These are phyloP conservation scores for Schwanniomyces occidentalis DNA, from an alignment of 805 yeast species.

Conservation along the genomic window DNA sequence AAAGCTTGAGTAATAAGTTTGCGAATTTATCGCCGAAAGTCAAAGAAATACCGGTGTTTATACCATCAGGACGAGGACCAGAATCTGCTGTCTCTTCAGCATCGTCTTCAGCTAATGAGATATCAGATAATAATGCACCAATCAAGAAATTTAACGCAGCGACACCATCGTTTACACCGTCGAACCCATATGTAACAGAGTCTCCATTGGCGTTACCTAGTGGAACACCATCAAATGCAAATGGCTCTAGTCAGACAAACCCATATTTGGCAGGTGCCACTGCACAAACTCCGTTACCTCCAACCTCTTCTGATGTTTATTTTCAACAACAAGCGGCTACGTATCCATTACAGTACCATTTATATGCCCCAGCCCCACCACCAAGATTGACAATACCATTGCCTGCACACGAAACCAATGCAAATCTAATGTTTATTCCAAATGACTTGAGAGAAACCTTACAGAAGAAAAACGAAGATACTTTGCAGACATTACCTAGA, in stretches of 20 bases:
- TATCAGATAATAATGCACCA: constrained; percentile 4
- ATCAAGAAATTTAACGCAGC: constrained; percentile 34
- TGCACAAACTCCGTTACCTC: constrained; percentile 8
- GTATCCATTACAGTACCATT: constrained; percentile 73
- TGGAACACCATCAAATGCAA: constrained; percentile 5
- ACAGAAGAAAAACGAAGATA: constrained; percentile 75
- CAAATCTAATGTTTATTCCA: constrained; percentile 70
- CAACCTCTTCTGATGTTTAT: constrained; percentile 20
- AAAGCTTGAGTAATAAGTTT: constrained; percentile 32
- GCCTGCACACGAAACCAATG: constrained; percentile 69
- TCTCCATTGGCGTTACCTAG: constrained; percentile 17
- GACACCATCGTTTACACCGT: constrained; percentile 42
- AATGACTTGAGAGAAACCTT: constrained; percentile 69
- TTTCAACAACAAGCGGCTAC: constrained; percentile 17
- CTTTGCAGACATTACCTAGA: constrained; percentile 61
- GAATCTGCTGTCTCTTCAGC: neutral
- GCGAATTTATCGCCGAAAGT: constrained; percentile 50
- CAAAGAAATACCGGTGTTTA: constrained; percentile 48
- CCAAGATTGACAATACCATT: constrained; percentile 63
- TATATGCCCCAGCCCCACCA: constrained; percentile 88
- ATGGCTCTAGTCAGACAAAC: constrained; percentile 11
- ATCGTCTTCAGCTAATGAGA: constrained; percentile 3
- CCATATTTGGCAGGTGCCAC: constrained; percentile 22
- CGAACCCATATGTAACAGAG: constrained; percentile 16
- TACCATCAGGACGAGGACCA: constrained; percentile 39